Evolutionary conservation across 2,329 filamentous ascomycete species (phyloP).

Genomic region (Penicillium sp.): DNA sequence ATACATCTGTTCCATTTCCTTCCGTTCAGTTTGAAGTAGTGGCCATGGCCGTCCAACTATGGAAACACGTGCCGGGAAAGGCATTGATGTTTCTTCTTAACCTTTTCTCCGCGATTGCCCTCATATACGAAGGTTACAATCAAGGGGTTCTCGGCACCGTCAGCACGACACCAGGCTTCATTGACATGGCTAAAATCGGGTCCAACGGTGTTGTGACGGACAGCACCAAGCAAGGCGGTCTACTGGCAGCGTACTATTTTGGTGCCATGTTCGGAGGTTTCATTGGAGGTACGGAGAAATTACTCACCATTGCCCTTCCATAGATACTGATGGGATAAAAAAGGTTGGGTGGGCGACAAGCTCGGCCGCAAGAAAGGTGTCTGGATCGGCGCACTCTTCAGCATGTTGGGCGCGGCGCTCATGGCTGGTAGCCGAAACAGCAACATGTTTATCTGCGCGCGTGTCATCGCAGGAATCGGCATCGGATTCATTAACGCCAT

Average conservation of each 20-base stretch:
- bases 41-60: slow-evolving; percentile 23
- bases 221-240: slow-evolving; percentile 28
- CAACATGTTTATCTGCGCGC: slow-evolving; percentile 29
- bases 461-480: slow-evolving; percentile 29
- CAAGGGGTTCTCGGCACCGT: slow-evolving; percentile 30
- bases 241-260: slow-evolving; percentile 29
- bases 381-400: slow-evolving; percentile 23
- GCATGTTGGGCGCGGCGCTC: slow-evolving; percentile 26
- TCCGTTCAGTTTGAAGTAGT: neutral
- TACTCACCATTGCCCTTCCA: neutral
- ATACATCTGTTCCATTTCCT: neutral
- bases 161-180: slow-evolving; percentile 27
- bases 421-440: slow-evolving; percentile 14
- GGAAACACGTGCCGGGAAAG: slow-evolving; percentile 25
- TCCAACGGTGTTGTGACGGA: slow-evolving; percentile 21
- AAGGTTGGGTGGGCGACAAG: slow-evolving; percentile 26
- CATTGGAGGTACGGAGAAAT: slow-evolving; percentile 12
- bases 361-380: slow-evolving; percentile 25
- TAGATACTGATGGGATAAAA: slow-evolving; percentile 1
- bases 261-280: slow-evolving; percentile 27
- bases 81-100: slow-evolving; percentile 25
- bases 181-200: slow-evolving; percentile 25
- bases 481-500: slow-evolving; percentile 32
- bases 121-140: slow-evolving; percentile 30
- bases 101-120: slow-evolving; percentile 24